A percentile compares a stretch with the other conserved stretches of the same genome.
These are phyloP conservation scores for Syzygium grande DNA, from an alignment of 345 rosid genomes.

Conservation along the genomic window DNA sequence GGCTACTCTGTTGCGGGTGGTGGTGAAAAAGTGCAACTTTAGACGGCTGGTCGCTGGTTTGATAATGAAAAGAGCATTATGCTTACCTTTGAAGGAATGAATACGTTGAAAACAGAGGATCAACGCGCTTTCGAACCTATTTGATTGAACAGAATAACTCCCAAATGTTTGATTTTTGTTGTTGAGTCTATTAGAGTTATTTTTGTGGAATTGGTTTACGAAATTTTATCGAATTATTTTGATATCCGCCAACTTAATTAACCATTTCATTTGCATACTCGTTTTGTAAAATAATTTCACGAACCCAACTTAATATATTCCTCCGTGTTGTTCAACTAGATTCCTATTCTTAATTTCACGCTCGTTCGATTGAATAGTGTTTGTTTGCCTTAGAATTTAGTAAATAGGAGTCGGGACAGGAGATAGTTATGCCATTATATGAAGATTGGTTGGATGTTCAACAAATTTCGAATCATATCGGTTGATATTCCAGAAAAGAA, in stretches of 20 bases:
- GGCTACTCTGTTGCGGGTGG: not conserved
- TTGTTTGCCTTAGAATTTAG: not conserved
- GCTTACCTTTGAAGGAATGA: not conserved
- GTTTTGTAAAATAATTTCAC: not conserved
- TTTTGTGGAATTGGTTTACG: not conserved
- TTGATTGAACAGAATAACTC: not conserved
- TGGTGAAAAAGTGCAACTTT: not conserved
- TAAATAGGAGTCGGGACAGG: accelerated
- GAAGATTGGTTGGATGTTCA: not conserved
- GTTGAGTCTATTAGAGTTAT: not conserved
- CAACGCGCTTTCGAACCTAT: not conserved
- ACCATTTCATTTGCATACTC: accelerated
- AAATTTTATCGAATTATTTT: not conserved
- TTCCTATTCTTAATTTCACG: not conserved
- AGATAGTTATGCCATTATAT: accelerated
- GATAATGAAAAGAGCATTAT: not conserved
- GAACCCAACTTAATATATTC: accelerated
- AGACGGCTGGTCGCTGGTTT: not conserved
- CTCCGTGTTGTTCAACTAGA: accelerated
- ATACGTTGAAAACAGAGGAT: not conserved
- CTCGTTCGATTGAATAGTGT: accelerated
- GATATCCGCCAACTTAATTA: accelerated
- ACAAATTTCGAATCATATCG: not conserved
- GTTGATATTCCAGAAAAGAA: not conserved
- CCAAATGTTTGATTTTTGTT: not conserved